Percentiles rank a stretch among this genome's conserved stretches.
Conservation (phyloP, 2,329 filamentous ascomycete species). For the Claviceps quebecensis region DNA sequence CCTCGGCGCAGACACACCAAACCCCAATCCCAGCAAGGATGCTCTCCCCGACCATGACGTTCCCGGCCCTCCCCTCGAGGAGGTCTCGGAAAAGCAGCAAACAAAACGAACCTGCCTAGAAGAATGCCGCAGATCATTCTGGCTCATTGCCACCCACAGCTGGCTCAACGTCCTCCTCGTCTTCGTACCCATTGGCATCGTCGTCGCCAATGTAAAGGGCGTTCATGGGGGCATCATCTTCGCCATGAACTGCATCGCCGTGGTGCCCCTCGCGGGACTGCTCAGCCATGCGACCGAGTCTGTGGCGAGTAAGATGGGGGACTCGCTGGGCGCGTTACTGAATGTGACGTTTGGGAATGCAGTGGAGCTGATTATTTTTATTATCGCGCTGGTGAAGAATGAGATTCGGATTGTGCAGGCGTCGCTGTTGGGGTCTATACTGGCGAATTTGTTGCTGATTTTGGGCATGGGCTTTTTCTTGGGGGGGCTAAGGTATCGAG, state of each 20-base stretch:
- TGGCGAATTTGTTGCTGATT: slow-evolving; percentile 78
- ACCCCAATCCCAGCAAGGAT: slow-evolving; percentile 10
- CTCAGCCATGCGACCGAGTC: slow-evolving; percentile 63
- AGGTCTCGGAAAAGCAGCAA: slow-evolving; percentile 3
- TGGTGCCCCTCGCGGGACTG: slow-evolving; percentile 59
- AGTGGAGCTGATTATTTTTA: slow-evolving; percentile 65
- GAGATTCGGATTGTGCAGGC: slow-evolving; percentile 88
- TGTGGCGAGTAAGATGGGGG: slow-evolving; percentile 57
- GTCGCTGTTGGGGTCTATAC: slow-evolving; percentile 75
- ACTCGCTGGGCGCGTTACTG: slow-evolving; percentile 57
- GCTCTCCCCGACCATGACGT: slow-evolving; percentile 11
- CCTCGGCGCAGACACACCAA: slow-evolving; percentile 13
- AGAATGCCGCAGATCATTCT: slow-evolving; percentile 35
- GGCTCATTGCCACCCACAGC: slow-evolving; percentile 53
- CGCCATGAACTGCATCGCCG: slow-evolving; percentile 60
- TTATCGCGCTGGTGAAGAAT: slow-evolving; percentile 25
- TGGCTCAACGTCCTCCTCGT: slow-evolving; percentile 66
- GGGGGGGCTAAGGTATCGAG: slow-evolving; percentile 72
- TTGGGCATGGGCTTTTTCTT: slow-evolving; percentile 84
- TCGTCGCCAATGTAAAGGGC: slow-evolving; percentile 38
- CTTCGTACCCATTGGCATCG: slow-evolving; percentile 68
- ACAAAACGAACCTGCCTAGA: slow-evolving; percentile 29
- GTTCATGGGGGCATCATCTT: slow-evolving; percentile 51
- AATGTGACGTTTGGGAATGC: slow-evolving; percentile 71
- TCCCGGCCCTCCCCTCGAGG: slow-evolving; percentile 6